phyloP scores from a whole-genome alignment of 352 stramenopile species.

The Phytophthora pistaciae region DNA sequence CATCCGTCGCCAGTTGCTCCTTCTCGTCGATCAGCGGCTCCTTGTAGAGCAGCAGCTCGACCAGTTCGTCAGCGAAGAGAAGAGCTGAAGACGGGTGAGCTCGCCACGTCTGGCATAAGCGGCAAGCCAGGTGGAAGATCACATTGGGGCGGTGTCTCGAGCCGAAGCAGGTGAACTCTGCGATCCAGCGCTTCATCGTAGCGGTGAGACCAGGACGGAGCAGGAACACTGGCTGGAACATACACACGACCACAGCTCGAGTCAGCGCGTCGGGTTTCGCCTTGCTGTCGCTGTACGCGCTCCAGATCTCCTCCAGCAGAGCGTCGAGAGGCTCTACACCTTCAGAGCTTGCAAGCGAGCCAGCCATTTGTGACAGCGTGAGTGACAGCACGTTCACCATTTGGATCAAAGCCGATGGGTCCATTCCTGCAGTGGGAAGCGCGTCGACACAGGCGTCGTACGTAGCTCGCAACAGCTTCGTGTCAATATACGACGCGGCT shows the following conservation, averaged over 20 bases:
- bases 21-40: conserved; percentile 80
- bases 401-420: conserved; percentile 63
- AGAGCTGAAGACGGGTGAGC: conserved; percentile 53
- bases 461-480: conserved; percentile 42
- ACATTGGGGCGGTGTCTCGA: conserved; percentile 75
- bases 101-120: conserved; percentile 74
- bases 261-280: conserved; percentile 77
- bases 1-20: conserved; percentile 46
- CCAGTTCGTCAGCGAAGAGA: conserved; percentile 71
- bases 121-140: conserved; percentile 79
- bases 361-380: conserved; percentile 56
- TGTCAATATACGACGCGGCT: conserved; percentile 58
- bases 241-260: conserved; percentile 65
- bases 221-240: conserved; percentile 81
- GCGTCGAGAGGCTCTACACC: conserved; percentile 40
- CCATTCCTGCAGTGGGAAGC: conserved; percentile 62
- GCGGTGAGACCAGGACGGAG: conserved; percentile 30
- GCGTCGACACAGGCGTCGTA: conserved; percentile 60
- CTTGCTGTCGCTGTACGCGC: conserved; percentile 72
- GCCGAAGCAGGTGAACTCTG: conserved; percentile 62
- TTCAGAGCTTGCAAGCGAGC: conserved; percentile 29
- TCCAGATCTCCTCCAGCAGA: conserved; percentile 72
- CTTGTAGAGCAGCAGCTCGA: conserved; percentile 79
- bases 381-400: conserved; percentile 78
- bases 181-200: conserved; percentile 71